Base-by-base conservation (phyloP, 805 yeast genomes). In the Candida caryicola region DNA sequence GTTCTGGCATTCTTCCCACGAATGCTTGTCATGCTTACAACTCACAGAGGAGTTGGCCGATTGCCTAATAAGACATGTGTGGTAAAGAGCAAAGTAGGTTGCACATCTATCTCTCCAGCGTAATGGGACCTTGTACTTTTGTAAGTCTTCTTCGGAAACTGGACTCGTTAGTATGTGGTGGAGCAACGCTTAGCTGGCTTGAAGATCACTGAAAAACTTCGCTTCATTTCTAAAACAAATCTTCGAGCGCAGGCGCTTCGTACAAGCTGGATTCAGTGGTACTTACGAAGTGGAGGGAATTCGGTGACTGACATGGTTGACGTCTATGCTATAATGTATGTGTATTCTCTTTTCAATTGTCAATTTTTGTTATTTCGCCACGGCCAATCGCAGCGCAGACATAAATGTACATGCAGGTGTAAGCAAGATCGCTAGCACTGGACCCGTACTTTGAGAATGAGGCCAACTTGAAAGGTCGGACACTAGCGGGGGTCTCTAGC, bases 81-180 rank as follows among this genome's bases (percentile, higher is more conserved):
- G 68, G 49, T 62, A 66, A 39, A 68, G 67, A 17, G 73, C 74
- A 48, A 58, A 69, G 56, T 67, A 67, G 23, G 70, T 64, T 8
- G 95, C 93, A 64, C 95, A 86, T 62, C 95, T 77, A 60, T 86
- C 95, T 51, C 95, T 73, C 74, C 81, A 86, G 43, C 76, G 78
- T 45, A 87, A 67, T 16, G 95, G 95, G 40, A 86, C 81, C 58
- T 81, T 76, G 63, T 82, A 69, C 51, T 80, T 74, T 65, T 84
- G 87, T 82, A 86, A 81, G 57, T 86, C 95, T 56, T 85, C 89
- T 63, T 81, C 85, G 39, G 88, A 73, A 49, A 86, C 90, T 82
- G 27, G 17, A 12, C n/a, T 5, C 17, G 59, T 55, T 55, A 55
- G 59, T 51, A 43, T 7, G 7, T n/a, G n/a, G n/a, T n/a, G n/a